phyloP scores from a whole-genome alignment of 495 filamentous ascomycete species.

The Penicillium ucsense region DNA sequence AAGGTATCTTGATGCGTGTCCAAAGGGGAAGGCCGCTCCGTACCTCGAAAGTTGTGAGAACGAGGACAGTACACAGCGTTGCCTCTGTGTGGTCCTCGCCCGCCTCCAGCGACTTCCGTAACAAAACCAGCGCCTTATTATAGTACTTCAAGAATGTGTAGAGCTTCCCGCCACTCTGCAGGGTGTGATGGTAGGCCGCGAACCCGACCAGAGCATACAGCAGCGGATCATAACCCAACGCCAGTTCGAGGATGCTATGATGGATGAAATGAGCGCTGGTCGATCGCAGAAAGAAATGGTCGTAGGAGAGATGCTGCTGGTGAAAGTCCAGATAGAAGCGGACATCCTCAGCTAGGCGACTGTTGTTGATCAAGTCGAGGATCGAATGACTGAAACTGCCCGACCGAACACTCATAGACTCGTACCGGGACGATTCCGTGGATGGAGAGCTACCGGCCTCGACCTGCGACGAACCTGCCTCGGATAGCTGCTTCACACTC shows the following conservation, averaged over 20 bases:
- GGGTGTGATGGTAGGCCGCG: constrained; percentile 73
- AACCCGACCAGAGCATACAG: constrained; percentile 88
- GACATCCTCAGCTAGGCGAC: constrained; percentile 53
- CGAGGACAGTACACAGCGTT: constrained; percentile 82
- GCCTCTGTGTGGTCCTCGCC: constrained; percentile 59
- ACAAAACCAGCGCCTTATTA: constrained; percentile 68
- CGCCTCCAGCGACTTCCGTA: constrained; percentile 61
- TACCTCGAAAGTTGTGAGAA: constrained; percentile 91
- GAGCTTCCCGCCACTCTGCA: constrained; percentile 59
- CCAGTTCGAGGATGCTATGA: constrained; percentile 57
- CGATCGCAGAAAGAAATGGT: constrained; percentile 70
- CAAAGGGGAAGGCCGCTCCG: constrained; percentile 4
- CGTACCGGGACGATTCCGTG: constrained; percentile 30
- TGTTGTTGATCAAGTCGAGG: constrained; percentile 20
- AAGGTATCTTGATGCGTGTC: neutral
- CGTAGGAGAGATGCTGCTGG: constrained; percentile 59
- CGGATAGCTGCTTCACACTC: constrained; percentile 27
- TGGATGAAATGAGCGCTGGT: constrained; percentile 63
- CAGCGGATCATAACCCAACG: constrained; percentile 70
- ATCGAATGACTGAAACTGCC: constrained; percentile 22
- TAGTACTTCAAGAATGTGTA: constrained; percentile 83
- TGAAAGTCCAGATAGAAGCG: constrained; percentile 74
- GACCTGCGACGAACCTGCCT: constrained; percentile 17
- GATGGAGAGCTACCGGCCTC: constrained; percentile 37
- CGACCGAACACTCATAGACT: constrained; percentile 26